A percentile compares a stretch with the other conserved stretches of the same genome.
These are phyloP conservation scores for Eucalyptus sideroxylon DNA, from an alignment of 345 rosid genomes.

Conservation along the genomic window DNA sequence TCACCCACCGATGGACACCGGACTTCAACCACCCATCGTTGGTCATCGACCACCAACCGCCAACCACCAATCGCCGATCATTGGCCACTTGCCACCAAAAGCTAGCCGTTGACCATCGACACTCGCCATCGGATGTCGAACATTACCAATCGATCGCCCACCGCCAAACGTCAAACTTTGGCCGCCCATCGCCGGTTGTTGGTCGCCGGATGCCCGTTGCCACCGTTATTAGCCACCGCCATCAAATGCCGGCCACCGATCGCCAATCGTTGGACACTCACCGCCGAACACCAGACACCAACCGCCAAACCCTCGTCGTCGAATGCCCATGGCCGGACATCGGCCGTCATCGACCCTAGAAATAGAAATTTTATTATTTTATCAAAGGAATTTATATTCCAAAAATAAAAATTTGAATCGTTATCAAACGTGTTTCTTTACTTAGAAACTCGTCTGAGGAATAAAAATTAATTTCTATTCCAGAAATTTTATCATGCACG, in stretches of 20 bases:
- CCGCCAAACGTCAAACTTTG: accelerated
- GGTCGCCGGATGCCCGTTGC: accelerated
- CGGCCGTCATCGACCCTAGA: accelerated
- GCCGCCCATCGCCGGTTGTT: accelerated
- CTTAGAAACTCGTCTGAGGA: accelerated
- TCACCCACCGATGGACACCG: accelerated
- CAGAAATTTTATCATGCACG: accelerated
- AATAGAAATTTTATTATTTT: too few species aligned
- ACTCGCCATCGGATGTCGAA: accelerated
- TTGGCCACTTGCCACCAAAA: accelerated
- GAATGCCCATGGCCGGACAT: accelerated
- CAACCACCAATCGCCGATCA: accelerated
- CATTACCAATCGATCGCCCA: accelerated
- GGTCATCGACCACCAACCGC: accelerated
- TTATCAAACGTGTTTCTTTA: accelerated
- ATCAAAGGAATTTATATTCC: accelerated
- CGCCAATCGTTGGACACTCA: accelerated
- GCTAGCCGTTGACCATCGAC: accelerated
- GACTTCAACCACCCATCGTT: accelerated
- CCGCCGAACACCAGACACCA: accelerated
- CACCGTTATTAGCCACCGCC: accelerated
- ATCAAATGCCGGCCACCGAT: accelerated
- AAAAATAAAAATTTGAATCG: accelerated
- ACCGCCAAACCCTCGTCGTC: accelerated
- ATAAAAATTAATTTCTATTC: accelerated